phyloP scores from a whole-genome alignment of 768 basidiomycete species.

The Hygrophoropsis aurantiaca region DNA sequence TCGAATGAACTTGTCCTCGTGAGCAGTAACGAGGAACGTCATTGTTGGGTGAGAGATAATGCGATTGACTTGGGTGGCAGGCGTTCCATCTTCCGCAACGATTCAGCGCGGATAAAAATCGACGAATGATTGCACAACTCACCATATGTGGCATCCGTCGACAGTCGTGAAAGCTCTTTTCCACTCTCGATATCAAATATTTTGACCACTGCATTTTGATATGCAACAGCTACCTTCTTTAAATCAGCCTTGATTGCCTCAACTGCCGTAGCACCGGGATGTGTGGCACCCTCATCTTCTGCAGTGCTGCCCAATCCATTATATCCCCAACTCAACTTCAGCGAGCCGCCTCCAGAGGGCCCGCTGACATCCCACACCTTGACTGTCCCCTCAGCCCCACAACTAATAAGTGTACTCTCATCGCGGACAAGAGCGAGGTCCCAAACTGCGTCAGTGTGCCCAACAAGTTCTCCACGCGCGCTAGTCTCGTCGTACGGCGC shows the following conservation, averaged over 20 bases:
- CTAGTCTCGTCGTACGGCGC: slow-evolving; percentile 84
- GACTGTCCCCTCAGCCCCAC: slow-evolving; percentile 87
- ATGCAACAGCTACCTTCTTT: slow-evolving; percentile 88
- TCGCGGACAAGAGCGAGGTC: slow-evolving; percentile 85
- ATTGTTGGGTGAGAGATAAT: slow-evolving; percentile 90
- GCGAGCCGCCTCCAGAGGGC: slow-evolving; percentile 53
- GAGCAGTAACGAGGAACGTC: slow-evolving; percentile 83
- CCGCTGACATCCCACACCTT: slow-evolving; percentile 92
- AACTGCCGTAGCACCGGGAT: slow-evolving; percentile 74
- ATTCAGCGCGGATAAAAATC: not conserved
- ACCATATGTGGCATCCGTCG: slow-evolving; percentile 62
- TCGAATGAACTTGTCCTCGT: slow-evolving; percentile 92
- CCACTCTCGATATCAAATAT: slow-evolving; percentile 90
- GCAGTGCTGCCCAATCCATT: slow-evolving; percentile 50
- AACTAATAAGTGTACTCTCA: slow-evolving; percentile 82
- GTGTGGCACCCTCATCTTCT: slow-evolving; percentile 48
- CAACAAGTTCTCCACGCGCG: slow-evolving; percentile 77
- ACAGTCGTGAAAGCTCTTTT: slow-evolving; percentile 64
- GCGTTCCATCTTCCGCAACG: slow-evolving; percentile 58
- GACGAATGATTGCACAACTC: slow-evolving; percentile 15
- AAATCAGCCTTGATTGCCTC: slow-evolving; percentile 81
- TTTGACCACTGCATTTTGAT: slow-evolving; percentile 85
- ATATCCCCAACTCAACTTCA: slow-evolving; percentile 82
- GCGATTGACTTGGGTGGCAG: slow-evolving; percentile 79
- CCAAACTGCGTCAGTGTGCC: slow-evolving; percentile 97